These are phyloP conservation scores for Oenanthe sinensis DNA, from an alignment of 129 eudicot species.

Conservation along the genomic window DNA sequence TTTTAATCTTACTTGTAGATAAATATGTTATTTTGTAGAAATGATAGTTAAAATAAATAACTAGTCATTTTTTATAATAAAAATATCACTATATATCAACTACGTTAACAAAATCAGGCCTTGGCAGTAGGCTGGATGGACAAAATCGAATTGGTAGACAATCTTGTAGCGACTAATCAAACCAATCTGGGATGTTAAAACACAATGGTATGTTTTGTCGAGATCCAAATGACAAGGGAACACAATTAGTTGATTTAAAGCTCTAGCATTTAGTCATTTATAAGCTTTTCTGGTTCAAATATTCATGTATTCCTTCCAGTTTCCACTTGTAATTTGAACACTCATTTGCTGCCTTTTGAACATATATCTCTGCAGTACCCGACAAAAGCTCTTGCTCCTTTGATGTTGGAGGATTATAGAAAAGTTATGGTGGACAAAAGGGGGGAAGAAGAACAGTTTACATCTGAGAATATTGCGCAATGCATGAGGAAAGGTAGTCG, in stretches of 20 bases:
- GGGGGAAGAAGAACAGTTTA: conserved; percentile 77
- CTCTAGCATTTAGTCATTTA: background rate
- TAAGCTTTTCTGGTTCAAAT: background rate
- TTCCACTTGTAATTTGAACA: background rate
- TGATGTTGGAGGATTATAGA: conserved; percentile 84
- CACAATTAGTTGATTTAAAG: background rate
- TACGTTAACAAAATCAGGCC: no score
- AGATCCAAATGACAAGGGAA: background rate
- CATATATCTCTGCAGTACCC: conserved; percentile 50
- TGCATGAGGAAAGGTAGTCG: conserved; percentile 79
- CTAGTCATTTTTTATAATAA: no score
- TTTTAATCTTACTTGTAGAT: no score
- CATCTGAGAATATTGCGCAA: conserved; percentile 51
- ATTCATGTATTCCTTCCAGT: background rate
- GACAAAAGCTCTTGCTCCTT: conserved; percentile 86
- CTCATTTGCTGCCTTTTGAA: background rate
- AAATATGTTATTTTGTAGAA: no score
- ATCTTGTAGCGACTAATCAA: no score
- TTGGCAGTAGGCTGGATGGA: no score
- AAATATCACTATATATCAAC: no score
- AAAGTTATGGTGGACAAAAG: conserved; percentile 79
- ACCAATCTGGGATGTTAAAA: no score
- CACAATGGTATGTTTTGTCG: background rate
- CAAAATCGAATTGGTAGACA: no score
- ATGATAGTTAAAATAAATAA: no score